These are phyloP conservation scores for Chlamydomonas schloesseri DNA, from an alignment of 139 green algal species.

Conservation along the genomic window DNA sequence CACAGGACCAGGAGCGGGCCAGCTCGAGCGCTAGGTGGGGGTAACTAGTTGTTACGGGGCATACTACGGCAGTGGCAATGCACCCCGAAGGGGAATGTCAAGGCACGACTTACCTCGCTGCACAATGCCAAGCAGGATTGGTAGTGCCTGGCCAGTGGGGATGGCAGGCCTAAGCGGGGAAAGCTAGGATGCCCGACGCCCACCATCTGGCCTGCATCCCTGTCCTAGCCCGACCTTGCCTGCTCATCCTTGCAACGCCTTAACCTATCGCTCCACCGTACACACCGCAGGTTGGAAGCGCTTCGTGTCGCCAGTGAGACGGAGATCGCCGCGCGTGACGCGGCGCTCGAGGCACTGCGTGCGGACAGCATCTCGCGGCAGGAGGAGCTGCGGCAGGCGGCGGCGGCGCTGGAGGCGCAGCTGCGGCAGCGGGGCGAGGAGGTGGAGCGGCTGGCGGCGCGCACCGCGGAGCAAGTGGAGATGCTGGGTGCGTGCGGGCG, in stretches of 20 bases:
- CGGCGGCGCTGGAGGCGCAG: neutral
- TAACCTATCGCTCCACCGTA: neutral
- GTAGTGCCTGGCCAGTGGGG: too few relatives aligned
- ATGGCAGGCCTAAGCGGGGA: too few relatives aligned
- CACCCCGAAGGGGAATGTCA: too few relatives aligned
- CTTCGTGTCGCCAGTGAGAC: neutral
- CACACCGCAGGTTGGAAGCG: neutral
- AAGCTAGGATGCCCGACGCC: too few relatives aligned
- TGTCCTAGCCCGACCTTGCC: too few relatives aligned
- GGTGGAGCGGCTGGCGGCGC: conserved; percentile 8
- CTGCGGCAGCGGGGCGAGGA: neutral
- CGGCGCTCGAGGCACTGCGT: neutral
- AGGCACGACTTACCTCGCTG: too few relatives aligned
- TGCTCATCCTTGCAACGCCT: too few relatives aligned
- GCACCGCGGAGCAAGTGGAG: conserved; percentile 2
- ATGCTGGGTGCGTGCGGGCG: conserved; percentile 24
- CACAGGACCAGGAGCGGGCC: conserved; percentile 6
- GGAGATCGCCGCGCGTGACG: neutral
- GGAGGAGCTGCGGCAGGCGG: conserved; percentile 18
- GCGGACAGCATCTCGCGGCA: conserved; percentile 1
- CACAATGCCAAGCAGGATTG: too few relatives aligned
- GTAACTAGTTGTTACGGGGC: too few relatives aligned
- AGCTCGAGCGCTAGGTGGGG: neutral
- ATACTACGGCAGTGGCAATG: too few relatives aligned
- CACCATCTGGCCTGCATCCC: too few relatives aligned